Evolutionary conservation across 1,284 basidiomycete species (phyloP), one percentile per base, ranked within the genome.

Genomic region (Irpex sp.): DNA sequence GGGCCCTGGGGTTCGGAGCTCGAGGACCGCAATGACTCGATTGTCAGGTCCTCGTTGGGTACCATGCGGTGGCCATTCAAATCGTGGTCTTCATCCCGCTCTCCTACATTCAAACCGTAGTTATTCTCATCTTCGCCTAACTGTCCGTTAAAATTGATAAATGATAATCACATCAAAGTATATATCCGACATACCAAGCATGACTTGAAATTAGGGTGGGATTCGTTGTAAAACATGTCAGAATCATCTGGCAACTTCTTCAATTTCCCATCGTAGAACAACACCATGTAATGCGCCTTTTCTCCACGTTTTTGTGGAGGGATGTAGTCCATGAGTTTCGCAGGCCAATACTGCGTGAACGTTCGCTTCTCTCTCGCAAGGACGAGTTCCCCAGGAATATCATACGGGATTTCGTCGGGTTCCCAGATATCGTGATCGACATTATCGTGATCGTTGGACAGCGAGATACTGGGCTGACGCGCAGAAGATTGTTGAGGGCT

Each of bases 341-440:
- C 89, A 5, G 89, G 88, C 89, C 89, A 92, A 67, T 85, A 88
- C 21, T 72, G 66, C 1, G 71, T 73, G n/a, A 66, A 67, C 8
- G 66, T 69, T 58, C 68, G 76, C 21, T 74, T 76, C 43, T 82
- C 82, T 50, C 76, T 71, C 8, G 86, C 85, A 8, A 90, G 75
- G 1, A 91, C 74, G 1, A 84, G 73, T 70, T 92, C 89, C 1
- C 88, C 89, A 3, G 89, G 88, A 50, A 90, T 82, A 9, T 80
- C 73, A 17, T 88, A 75, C 1, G 76, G 72, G 3, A 75, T 75
- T 66, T 89, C 84, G 2, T 76, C 72, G 13, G 72, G 74, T 1
- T 81, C 53, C 53, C 53, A 55, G n/a, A 35, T 7, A 4, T 15
- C 17, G 9, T 33, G 11, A 8, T 55, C 53, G 19, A 21, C 6